Evolutionary conservation across 306 rosid genomes (phyloP), one percentile per base, ranked within the genome.

Genomic region (Vachellia collinsii): DNA sequence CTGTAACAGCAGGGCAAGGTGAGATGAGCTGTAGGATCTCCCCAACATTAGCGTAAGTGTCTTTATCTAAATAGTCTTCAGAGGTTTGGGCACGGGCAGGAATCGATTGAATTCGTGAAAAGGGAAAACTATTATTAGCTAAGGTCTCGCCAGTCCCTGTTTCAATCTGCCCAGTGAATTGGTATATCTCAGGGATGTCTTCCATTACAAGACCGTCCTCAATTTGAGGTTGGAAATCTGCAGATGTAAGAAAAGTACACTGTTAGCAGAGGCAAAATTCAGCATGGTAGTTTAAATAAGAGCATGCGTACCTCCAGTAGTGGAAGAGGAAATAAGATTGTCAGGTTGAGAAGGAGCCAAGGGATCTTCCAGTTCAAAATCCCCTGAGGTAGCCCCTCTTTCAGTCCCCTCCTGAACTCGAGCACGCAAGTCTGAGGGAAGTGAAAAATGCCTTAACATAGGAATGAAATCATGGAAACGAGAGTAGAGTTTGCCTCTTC

Each of bases 351-450:
- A 1, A 43, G 13, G 11, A 44, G 50, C 51, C n/a, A n/a, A n/a
- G n/a, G n/a, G n/a, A n/a, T n/a, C n/a, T n/a, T n/a, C n/a, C n/a
- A n/a, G n/a, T n/a, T n/a, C n/a, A n/a, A n/a, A n/a, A n/a, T n/a
- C n/a, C n/a, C n/a, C n/a, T n/a, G n/a, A n/a, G 73, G 10, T 22
- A 42, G 53, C 4, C 37, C 73, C 47, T 68, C 36, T 68, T 12
- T 68, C 73, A 68, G 48, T 41, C 51, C 50, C 17, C 51, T 68
- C 53, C 34, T 20, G 51, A 68, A 20, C 73, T 68, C 10, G 73
- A n/a, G 73, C 53, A 68, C 73, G 37, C 1, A 11, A 10, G 36
- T 42, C 29, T 19, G 73, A 42, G 44, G 8, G 8, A 19, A 20
- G 53, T 9, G 10, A 68, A 39, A 68, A 68, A 41, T 68, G 36